Percentiles rank a stretch among this genome's conserved stretches.
phyloP scores from a whole-genome alignment of 257 asterid genomes.

The Anisodus acutangulus region DNA sequence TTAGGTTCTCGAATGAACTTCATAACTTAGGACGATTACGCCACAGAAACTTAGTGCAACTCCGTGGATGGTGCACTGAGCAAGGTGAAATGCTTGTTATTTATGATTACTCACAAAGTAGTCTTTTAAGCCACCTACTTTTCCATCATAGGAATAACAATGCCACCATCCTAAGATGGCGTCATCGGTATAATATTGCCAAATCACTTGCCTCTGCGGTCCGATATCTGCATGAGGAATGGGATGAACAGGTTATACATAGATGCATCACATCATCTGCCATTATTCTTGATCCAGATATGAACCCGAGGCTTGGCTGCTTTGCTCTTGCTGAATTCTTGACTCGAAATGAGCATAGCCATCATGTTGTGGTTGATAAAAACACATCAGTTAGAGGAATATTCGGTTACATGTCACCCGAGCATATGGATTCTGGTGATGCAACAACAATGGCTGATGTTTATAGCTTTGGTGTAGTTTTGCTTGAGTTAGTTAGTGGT shows the following conservation, averaged over 20 bases:
- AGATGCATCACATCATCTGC: slow-evolving; percentile 90
- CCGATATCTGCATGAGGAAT: slow-evolving; percentile 88
- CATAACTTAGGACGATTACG: slow-evolving; percentile 75
- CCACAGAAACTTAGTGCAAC: slow-evolving; percentile 80
- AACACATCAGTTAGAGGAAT: slow-evolving; percentile 71
- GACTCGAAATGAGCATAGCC: slow-evolving; percentile 70
- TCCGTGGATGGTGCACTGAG: slow-evolving; percentile 98
- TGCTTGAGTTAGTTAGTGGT: slow-evolving; percentile 83
- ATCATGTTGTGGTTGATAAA: slow-evolving; percentile 62
- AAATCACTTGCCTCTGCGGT: slow-evolving; percentile 86
- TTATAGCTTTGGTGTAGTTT: slow-evolving; percentile 85
- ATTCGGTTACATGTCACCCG: slow-evolving; percentile 88
- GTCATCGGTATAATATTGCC: slow-evolving; percentile 65
- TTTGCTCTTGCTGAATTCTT: slow-evolving; percentile 91
- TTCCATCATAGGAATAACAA: slow-evolving; percentile 44
- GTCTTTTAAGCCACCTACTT: slow-evolving; percentile 63
- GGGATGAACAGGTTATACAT: slow-evolving; percentile 98
- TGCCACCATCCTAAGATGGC: slow-evolving; percentile 51
- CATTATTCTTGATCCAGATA: slow-evolving; percentile 65
- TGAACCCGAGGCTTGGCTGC: slow-evolving; percentile 86
- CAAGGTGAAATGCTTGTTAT: slow-evolving; percentile 98
- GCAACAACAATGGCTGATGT: slow-evolving; percentile 90
- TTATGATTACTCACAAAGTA: slow-evolving; percentile 63
- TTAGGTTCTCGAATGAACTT: slow-evolving; percentile 77
- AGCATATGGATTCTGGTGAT: slow-evolving; percentile 72